A percentile compares a stretch with the other conserved stretches of the same genome.
Conservation (phyloP, 2,329 filamentous ascomycete genomes). For the Clarireedia homoeocarpa region DNA sequence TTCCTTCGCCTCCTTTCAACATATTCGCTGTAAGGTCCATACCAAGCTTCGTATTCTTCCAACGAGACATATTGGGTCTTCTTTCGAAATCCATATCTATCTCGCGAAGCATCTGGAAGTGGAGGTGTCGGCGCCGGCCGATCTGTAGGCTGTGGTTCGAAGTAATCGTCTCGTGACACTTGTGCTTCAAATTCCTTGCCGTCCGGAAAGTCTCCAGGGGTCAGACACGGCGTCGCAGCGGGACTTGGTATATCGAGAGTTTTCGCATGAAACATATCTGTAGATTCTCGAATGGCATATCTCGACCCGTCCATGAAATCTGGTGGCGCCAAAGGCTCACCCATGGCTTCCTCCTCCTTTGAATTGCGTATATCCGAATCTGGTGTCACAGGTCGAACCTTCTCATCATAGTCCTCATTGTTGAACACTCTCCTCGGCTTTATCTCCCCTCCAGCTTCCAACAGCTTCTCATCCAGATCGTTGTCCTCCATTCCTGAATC, state of each 20-base stretch:
- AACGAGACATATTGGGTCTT: constrained; percentile 69
- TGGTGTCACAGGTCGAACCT: constrained; percentile 14
- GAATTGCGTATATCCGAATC: constrained; percentile 19
- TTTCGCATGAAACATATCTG: constrained; percentile 33
- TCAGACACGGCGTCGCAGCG: constrained; percentile 25
- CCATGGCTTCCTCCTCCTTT: constrained; percentile 21
- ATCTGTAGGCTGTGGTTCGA: neutral
- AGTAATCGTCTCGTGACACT: constrained; percentile 10
- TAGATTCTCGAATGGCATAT: constrained; percentile 32
- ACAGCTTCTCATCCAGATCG: constrained; percentile 9
- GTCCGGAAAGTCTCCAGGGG: neutral
- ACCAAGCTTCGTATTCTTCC: constrained; percentile 77
- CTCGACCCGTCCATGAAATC: neutral
- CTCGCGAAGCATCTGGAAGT: constrained; percentile 39
- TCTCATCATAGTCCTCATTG: neutral
- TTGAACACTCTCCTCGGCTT: neutral
- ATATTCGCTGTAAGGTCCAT: constrained; percentile 65
- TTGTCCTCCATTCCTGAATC: constrained; percentile 40
- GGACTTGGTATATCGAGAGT: constrained; percentile 34
- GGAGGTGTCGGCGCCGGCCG: constrained; percentile 11
- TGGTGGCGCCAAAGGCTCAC: constrained; percentile 14
- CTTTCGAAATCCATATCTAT: constrained; percentile 91
- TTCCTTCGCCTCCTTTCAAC: constrained; percentile 69
- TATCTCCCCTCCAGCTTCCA: neutral
- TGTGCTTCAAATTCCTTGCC: constrained; percentile 10